These are phyloP conservation scores for Uronychia setigera DNA, from an alignment of 73 alveolate species.

Conservation along the genomic window DNA sequence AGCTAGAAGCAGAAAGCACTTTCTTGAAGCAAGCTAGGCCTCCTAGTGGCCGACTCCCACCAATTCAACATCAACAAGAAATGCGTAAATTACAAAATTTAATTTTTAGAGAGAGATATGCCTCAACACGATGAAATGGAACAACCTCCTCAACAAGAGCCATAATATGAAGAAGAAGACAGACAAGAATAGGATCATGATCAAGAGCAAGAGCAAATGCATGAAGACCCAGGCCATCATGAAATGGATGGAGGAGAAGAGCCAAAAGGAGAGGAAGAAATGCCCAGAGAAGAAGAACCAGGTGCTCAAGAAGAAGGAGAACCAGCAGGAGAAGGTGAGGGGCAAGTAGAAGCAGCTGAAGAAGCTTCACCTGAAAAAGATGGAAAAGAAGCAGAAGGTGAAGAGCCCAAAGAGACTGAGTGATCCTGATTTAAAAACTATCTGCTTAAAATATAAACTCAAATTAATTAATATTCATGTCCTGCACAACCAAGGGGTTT, in stretches of 20 bases:
- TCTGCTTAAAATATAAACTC: too few relatives aligned
- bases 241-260: slow-evolving; percentile 5
- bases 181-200: slow-evolving; percentile 11
- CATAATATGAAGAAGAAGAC: slow-evolving; percentile 11
- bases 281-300: background rate
- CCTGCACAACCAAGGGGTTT: too few relatives aligned
- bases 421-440: background rate
- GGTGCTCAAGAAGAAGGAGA: slow-evolving; percentile 9
- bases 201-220: background rate
- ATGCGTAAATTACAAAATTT: background rate
- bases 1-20: slow-evolving; percentile 54
- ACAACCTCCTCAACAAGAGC: slow-evolving; percentile 1
- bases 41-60: slow-evolving; percentile 56
- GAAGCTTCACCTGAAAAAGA: too few relatives aligned
- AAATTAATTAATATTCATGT: too few relatives aligned
- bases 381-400: too few relatives aligned
- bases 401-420: background rate
- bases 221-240: background rate
- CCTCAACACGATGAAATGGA: slow-evolving; percentile 35
- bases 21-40: slow-evolving; percentile 41
- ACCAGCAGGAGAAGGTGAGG: slow-evolving; percentile 7
- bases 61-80: slow-evolving; percentile 1
- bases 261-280: slow-evolving; percentile 4
- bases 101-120: background rate
- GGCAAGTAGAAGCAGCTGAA: background rate